Conservation (phyloP, 192 early-diverging fungal species). For the Gonapodya sp. region DNA sequence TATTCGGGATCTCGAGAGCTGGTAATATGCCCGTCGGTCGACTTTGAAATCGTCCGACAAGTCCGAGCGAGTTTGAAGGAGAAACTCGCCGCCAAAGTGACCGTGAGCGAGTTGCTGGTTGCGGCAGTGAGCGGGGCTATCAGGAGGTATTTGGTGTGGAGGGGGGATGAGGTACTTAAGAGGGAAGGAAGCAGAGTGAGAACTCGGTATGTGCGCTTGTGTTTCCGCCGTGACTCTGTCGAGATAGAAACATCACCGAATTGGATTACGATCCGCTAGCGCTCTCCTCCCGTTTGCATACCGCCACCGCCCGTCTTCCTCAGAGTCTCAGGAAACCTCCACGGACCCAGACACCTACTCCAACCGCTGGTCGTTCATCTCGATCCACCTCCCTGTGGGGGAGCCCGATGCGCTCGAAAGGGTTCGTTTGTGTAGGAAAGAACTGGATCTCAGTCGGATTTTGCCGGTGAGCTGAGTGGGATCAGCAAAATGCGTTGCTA, state of each 20-base stretch:
- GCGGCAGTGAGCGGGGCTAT: neutral
- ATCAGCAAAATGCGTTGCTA: too few relatives aligned
- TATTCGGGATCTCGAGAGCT: neutral
- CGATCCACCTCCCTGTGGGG: neutral
- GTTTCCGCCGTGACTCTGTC: neutral
- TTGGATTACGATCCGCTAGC: neutral
- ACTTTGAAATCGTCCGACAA: neutral
- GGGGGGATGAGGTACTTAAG: neutral
- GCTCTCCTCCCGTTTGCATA: neutral
- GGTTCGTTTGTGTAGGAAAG: neutral
- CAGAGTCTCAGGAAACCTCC: neutral
- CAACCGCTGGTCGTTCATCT: neutral
- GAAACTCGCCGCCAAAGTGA: neutral
- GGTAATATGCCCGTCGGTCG: neutral
- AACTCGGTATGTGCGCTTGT: neutral
- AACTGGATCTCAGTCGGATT: neutral
- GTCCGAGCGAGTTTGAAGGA: neutral
- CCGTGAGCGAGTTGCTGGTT: neutral
- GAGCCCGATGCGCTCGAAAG: neutral
- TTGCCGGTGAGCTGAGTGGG: too few relatives aligned
- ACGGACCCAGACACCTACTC: neutral
- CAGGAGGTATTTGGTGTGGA: neutral
- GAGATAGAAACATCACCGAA: too few relatives aligned
- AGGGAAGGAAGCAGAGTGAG: neutral
- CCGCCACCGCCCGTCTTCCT: neutral